These are phyloP conservation scores for Musa schizocarpa DNA, from an alignment of 176 grass and related monocot genomes.

Conservation along the genomic window DNA sequence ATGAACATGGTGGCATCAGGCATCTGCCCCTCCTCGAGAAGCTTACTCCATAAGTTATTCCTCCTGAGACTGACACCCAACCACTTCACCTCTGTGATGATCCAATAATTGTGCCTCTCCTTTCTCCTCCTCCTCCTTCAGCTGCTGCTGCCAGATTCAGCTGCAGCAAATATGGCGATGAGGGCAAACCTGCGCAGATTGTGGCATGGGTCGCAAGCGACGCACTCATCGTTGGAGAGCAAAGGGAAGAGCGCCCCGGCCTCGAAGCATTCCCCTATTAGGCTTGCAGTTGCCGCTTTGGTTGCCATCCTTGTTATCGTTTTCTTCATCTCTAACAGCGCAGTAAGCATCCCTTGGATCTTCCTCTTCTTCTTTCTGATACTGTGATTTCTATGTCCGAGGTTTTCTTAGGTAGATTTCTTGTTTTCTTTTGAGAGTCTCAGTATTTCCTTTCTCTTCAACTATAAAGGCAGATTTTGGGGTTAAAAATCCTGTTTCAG, in stretches of 20 bases:
- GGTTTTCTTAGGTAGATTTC: neutral
- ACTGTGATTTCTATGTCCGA: neutral
- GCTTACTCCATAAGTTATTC: no score
- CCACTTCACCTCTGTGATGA: neutral
- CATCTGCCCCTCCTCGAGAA: no score
- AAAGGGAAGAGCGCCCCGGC: neutral
- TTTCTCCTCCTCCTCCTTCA: neutral
- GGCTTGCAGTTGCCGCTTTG: neutral
- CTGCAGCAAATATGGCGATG: neutral
- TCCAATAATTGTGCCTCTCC: neutral
- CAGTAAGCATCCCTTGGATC: conserved; percentile 1
- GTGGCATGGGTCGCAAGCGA: neutral
- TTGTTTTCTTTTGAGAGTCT: neutral
- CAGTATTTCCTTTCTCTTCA: no score
- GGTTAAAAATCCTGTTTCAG: no score
- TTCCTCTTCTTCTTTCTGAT: neutral
- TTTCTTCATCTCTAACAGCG: conserved; percentile 3
- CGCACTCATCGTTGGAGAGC: neutral
- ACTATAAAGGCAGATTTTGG: no score
- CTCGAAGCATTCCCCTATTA: neutral
- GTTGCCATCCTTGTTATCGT: conserved; percentile 1
- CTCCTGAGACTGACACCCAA: no score
- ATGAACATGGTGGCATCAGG: no score
- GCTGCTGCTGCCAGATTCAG: neutral
- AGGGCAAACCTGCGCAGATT: neutral